Conservation (phyloP, 345 rosid genomes). For the Fremontodendron californicum region DNA sequence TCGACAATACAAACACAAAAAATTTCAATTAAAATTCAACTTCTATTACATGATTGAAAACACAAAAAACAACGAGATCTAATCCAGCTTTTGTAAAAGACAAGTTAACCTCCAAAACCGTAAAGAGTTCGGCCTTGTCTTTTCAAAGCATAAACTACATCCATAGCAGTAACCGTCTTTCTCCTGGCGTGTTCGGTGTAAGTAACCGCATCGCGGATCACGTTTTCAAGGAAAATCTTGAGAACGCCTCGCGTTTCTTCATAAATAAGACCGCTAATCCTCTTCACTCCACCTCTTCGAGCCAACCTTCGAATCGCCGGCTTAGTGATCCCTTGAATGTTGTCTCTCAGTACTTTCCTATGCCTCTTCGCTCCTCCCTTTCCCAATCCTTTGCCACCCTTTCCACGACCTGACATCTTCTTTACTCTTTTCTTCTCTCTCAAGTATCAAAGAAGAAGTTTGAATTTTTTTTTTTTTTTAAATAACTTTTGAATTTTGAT, state of each 20-base stretch:
- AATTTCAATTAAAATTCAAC: background rate
- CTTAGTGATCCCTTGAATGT: constrained; percentile 55
- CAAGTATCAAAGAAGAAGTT: background rate
- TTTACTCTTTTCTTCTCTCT: background rate
- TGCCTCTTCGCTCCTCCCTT: constrained; percentile 67
- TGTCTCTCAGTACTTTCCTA: constrained; percentile 49
- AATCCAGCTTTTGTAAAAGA: background rate
- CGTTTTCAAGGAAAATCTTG: constrained; percentile 53
- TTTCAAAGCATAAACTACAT: constrained; percentile 54
- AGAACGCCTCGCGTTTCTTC: constrained; percentile 55
- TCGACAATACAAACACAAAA: background rate
- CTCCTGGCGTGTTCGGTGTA: constrained; percentile 58
- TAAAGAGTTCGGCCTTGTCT: constrained; percentile 59
- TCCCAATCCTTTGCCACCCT: constrained; percentile 61
- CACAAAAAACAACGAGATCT: background rate
- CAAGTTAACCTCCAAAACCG: constrained; percentile 43
- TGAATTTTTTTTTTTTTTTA: no score
- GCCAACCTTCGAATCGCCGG: constrained; percentile 53
- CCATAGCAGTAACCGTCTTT: constrained; percentile 64
- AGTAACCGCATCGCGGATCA: constrained; percentile 48
- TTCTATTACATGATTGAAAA: background rate
- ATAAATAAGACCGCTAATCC: constrained; percentile 50
- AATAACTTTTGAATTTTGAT: background rate
- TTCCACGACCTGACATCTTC: constrained; percentile 56
- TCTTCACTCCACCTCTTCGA: constrained; percentile 55